Evolutionary conservation across 2,329 filamentous ascomycete species (phyloP), one percentile per base, ranked within the genome.

Genomic region (Apiospora marii): DNA sequence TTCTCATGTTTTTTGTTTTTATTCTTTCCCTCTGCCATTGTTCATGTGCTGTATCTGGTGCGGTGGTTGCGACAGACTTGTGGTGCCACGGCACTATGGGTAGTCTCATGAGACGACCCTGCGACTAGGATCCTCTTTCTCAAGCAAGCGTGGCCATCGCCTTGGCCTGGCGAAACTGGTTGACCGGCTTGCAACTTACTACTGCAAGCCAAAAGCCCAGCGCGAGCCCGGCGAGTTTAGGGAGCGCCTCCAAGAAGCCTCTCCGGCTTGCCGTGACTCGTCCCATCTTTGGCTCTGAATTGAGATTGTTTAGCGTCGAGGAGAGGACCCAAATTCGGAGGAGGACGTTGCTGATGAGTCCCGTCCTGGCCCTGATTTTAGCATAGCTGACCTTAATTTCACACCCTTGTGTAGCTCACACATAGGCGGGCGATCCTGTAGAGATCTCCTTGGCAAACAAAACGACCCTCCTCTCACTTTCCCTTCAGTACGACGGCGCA

Each of bases 11-110:
- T 58, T 30, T 58, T 14, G 51, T 16, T 37, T 37, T 34, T 5
- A 12, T 37, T 22, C 12, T 16, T 37, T 19, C 27, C 13, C 53
- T 22, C 22, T 30, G 27, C 16, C 22, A 37, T 22, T 37, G 53
- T 30, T 61, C 53, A 61, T 61, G 58, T 64, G 34, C 34, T 37
- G 58, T 64, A 64, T 64, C 34, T 64, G 58, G 58, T 34, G 58
- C 58, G 58, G 34, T 64, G 58, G 58, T 64, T 64, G 58, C 58
- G 58, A 64, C 58, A 64, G 58, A 64, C 58, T 64, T 64, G 58
- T 24, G 58, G 34, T 64, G 58, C 58, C 58, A 64, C 58, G 58
- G 58, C 58, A 64, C 58, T 64, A 64, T 64, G 30, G 34, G 58
- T 41, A 16, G 58, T 64, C 58, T 64, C 58, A 64, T 64, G 58